phyloP scores from a whole-genome alignment of 129 eudicot species.

The Centella asiatica region DNA sequence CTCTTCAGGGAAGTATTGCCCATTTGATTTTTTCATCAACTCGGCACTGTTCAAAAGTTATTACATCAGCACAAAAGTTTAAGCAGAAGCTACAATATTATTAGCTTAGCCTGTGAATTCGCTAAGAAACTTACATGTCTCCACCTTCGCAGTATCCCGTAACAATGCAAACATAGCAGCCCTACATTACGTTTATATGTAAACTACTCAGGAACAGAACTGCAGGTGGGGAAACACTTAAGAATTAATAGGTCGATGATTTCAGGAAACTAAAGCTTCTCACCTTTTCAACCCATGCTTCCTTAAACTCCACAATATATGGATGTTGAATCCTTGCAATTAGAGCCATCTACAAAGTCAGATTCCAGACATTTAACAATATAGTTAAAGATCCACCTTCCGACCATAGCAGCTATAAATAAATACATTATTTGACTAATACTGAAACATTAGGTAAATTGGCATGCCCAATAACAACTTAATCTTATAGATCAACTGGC shows the following conservation, averaged over 20 bases:
- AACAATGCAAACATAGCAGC: slow-evolving; percentile 97
- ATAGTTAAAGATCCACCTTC: neutral
- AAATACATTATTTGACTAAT: no score
- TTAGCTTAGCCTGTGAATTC: neutral
- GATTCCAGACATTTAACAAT: slow-evolving; percentile 5
- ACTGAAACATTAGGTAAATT: neutral
- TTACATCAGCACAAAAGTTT: slow-evolving; percentile 5
- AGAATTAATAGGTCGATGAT: neutral
- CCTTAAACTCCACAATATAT: slow-evolving; percentile 88
- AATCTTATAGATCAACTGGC: neutral
- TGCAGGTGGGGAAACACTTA: neutral
- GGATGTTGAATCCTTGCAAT: slow-evolving; percentile 96
- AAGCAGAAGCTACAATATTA: neutral
- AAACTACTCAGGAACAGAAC: slow-evolving; percentile 5
- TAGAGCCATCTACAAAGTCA: slow-evolving; percentile 75
- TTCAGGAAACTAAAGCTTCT: slow-evolving; percentile 2
- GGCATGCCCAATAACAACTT: neutral
- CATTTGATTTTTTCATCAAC: slow-evolving; percentile 76
- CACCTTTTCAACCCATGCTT: slow-evolving; percentile 99
- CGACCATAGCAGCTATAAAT: neutral
- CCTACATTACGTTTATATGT: slow-evolving; percentile 32
- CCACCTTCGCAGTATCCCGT: slow-evolving; percentile 99
- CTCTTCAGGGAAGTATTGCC: slow-evolving; percentile 87
- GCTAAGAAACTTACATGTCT: slow-evolving; percentile 70
- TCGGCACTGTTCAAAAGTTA: slow-evolving; percentile 63